phyloP scores from a whole-genome alignment of 306 rosid species.

The Medicago ruthenica region DNA sequence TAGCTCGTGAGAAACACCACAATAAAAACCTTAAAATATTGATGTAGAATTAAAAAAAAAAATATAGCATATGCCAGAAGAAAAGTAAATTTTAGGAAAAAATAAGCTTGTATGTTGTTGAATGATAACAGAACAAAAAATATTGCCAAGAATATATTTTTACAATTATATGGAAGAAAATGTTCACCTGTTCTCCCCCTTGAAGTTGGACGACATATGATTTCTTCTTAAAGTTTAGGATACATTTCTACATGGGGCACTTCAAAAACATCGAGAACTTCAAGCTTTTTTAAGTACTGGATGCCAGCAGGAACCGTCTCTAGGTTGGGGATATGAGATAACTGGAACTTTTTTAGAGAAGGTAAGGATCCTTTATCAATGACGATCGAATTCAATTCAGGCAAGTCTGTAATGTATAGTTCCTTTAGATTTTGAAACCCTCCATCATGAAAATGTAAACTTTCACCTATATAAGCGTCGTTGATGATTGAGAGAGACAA shows the following conservation, averaged over 20 bases:
- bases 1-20: too few species aligned
- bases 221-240: neutral
- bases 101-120: too few species aligned
- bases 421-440: conserved; percentile 2
- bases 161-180: too few species aligned
- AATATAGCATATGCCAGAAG: neutral
- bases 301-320: neutral
- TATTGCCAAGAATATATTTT: too few species aligned
- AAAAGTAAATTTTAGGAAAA: too few species aligned
- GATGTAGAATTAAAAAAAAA: neutral
- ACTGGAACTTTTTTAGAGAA: neutral
- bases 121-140: too few species aligned
- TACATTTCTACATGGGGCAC: neutral
- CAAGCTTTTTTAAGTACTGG: neutral
- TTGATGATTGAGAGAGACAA: neutral
- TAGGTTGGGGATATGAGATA: neutral
- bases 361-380: neutral
- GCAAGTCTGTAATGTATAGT: neutral
- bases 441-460: conserved; percentile 9
- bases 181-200: neutral
- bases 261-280: too few species aligned
- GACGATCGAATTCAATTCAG: neutral
- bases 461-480: neutral
- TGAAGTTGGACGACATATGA: too few species aligned
- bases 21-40: too few species aligned